Base-by-base conservation (phyloP, 2,329 filamentous ascomycete species). In the Fusarium sp. region DNA sequence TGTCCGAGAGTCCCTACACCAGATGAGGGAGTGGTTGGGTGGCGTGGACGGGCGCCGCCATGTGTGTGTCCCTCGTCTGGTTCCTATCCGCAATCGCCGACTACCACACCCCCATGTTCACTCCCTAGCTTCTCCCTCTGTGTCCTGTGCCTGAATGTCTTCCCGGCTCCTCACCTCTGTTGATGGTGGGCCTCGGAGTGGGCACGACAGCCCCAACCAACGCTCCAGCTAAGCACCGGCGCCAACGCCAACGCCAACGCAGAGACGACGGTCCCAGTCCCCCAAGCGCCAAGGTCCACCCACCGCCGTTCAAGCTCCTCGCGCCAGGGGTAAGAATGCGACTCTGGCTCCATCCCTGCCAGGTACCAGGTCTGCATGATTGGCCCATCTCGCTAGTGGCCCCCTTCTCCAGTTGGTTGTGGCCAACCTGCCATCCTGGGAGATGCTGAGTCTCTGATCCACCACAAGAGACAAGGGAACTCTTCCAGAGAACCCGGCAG, bases 321-420 rank as follows among this genome's bases (percentile, higher is more conserved):
- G 43, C 39, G 53, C 53, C 36, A 65, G 58, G 61, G 36, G 66
- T 47, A 64, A 58, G 44, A 64, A 64, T 23, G 36, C 47, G 31
- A 54, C 27, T 8, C 37, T 31, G 40, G 15, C 18, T 55, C n/a
- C 41, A 68, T 68, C 71, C 65, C 60, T 74, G 73, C 43, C 73
- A 75, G 73, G 73, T 71, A 75, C 73, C 59, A 63, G 34, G 44
- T 11, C 37, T 12, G 46, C 47, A 41, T 65, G 66, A 75, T 75
- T 75, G 73, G 73, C 40, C 50, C 23, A 56, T 66, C 18, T 48
- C 31, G 12, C 23, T 18, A 39, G 46, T 27, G 46, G 16, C 40
- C 37, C 27, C 41, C 39, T 23, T 18, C 46, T 44, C 18, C 41
- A 34, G 43, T 47, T 37, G 37, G 27, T 31, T 52, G 57, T 65